Conservation (phyloP, 2,329 filamentous ascomycete species). For the Diaporthe nobilis region DNA sequence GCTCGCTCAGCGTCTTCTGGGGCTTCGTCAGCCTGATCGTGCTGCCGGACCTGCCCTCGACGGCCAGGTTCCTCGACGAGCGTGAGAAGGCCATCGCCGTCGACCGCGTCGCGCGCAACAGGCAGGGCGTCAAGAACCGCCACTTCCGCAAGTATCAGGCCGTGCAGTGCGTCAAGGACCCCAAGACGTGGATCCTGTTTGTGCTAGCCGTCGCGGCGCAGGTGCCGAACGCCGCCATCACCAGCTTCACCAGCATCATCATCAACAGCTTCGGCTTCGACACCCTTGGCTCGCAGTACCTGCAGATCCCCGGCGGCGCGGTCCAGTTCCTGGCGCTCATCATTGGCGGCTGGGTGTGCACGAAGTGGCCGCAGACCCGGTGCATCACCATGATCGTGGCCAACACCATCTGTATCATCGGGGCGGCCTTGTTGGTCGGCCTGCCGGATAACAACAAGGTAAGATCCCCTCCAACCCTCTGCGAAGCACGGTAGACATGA, state of each 20-base stretch:
- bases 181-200: slow-evolving; percentile 73
- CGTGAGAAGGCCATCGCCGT: slow-evolving; percentile 70
- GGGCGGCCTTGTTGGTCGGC: slow-evolving; percentile 64
- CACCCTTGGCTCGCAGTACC: slow-evolving; percentile 46
- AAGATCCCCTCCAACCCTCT: too few species aligned
- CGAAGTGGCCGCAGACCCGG: slow-evolving; percentile 63
- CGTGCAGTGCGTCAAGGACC: slow-evolving; percentile 63
- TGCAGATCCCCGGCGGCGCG: slow-evolving; percentile 72
- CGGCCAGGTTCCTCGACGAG: slow-evolving; percentile 70
- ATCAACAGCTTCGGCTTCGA: slow-evolving; percentile 50
- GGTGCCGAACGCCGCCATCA: slow-evolving; percentile 55
- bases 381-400: slow-evolving; percentile 70
- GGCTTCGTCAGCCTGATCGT: slow-evolving; percentile 69
- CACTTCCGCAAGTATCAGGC: slow-evolving; percentile 62
- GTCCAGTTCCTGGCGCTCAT: slow-evolving; percentile 69
- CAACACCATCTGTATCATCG: slow-evolving; percentile 68
- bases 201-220: slow-evolving; percentile 47
- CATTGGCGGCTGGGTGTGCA: slow-evolving; percentile 65
- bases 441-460: slow-evolving; percentile 63
- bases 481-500: too few species aligned
- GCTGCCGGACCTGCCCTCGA: slow-evolving; percentile 74
- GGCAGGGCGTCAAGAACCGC: slow-evolving; percentile 67
- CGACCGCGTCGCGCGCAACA: slow-evolving; percentile 65
- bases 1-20: slow-evolving; percentile 68
- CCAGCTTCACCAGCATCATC: slow-evolving; percentile 50